phyloP scores from a whole-genome alignment of 129 eudicot species.

The Chrysanthemum makinoi region DNA sequence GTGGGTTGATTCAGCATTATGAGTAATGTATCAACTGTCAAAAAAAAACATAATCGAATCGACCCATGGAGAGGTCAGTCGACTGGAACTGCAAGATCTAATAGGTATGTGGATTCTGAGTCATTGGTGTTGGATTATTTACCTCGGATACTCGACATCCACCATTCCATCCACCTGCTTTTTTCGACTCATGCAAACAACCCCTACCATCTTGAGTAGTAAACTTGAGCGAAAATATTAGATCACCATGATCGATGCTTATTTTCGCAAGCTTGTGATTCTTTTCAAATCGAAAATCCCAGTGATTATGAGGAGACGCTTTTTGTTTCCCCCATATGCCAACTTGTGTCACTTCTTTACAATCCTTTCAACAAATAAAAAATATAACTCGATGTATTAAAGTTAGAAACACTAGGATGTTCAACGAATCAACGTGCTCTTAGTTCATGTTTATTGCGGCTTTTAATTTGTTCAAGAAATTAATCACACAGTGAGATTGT shows the following conservation, averaged over 20 bases:
- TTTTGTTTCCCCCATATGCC: constrained; percentile 28
- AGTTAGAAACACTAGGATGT: too few species aligned
- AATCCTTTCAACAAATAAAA: constrained; percentile 8
- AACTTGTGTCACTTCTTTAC: constrained; percentile 25
- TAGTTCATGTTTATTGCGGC: too few species aligned
- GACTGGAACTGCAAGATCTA: too few species aligned
- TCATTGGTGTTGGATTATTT: too few species aligned
- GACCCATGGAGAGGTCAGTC: too few species aligned
- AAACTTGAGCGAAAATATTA: background rate
- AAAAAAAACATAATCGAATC: too few species aligned
- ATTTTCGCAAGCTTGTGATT: background rate
- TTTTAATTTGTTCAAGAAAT: too few species aligned
- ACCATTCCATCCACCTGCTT: background rate
- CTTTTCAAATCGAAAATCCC: background rate
- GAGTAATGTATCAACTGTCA: too few species aligned
- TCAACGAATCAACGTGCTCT: too few species aligned
- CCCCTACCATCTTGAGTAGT: background rate
- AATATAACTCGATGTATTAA: background rate
- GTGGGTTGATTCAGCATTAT: too few species aligned
- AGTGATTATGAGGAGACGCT: background rate
- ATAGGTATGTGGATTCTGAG: too few species aligned
- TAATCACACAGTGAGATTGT: too few species aligned
- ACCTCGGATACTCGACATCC: background rate
- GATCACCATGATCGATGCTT: background rate
- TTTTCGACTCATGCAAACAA: background rate